Evolutionary conservation across 257 asterid species (phyloP).

Genomic region (Echium plantagineum): DNA sequence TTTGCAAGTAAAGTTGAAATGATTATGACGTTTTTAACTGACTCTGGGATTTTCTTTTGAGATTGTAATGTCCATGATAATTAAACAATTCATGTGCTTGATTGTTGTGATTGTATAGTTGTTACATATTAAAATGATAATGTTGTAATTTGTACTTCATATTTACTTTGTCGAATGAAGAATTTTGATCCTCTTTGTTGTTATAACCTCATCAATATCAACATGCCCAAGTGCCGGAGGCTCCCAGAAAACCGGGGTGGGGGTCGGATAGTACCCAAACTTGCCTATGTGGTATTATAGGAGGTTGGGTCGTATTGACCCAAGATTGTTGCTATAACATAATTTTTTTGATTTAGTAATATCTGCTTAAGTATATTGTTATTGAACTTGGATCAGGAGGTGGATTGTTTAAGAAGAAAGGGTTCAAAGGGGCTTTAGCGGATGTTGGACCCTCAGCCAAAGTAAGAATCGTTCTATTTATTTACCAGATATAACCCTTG

Average conservation of each 20-base stretch:
- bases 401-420: slow-evolving; percentile 66
- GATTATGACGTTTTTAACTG: neutral
- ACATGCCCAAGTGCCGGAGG: too few species aligned
- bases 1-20: neutral
- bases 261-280: too few species aligned
- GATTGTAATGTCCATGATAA: too few species aligned
- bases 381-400: slow-evolving; percentile 33
- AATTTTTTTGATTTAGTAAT: neutral
- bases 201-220: too few species aligned
- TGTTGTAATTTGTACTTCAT: neutral
- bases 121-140: too few species aligned
- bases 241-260: too few species aligned
- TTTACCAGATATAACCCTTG: neutral
- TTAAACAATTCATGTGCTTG: too few species aligned
- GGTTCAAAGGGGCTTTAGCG: slow-evolving; percentile 64
- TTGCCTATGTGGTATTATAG: too few species aligned
- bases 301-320: too few species aligned
- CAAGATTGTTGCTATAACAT: neutral
- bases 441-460: slow-evolving; percentile 84
- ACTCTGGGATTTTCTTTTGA: neutral
- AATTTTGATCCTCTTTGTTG: too few species aligned
- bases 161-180: too few species aligned
- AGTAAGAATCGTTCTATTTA: slow-evolving; percentile 22
- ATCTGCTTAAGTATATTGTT: neutral
- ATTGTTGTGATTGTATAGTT: too few species aligned